These are phyloP conservation scores for Metarhizium anisopliae DNA, from an alignment of 2,329 filamentous ascomycete species.

Conservation along the genomic window DNA sequence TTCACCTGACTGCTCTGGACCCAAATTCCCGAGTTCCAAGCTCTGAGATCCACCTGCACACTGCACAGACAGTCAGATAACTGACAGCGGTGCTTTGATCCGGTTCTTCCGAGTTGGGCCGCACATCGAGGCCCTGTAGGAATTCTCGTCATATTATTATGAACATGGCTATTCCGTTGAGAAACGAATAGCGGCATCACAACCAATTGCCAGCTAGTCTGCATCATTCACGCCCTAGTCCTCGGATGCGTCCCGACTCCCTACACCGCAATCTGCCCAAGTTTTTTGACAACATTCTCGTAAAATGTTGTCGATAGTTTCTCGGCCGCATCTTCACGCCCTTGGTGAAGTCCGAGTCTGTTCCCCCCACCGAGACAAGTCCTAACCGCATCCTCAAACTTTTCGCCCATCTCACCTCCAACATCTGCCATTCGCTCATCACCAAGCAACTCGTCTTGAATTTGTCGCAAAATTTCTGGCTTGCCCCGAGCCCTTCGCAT, in stretches of 20 bases:
- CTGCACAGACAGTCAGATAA: no score
- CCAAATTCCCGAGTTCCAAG: no score
- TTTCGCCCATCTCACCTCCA: constrained; percentile 29
- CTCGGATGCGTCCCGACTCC: constrained; percentile 7
- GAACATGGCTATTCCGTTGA: no score
- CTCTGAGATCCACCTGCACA: no score
- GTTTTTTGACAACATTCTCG: constrained; percentile 34
- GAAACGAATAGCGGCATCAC: no score
- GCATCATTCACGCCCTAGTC: no score
- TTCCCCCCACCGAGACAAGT: constrained; percentile 27
- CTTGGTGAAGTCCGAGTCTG: constrained; percentile 25
- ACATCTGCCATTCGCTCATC: constrained; percentile 22
- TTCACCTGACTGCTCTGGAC: no score
- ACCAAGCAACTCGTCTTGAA: constrained; percentile 23
- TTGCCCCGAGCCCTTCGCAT: constrained; percentile 23
- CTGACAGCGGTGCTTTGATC: no score
- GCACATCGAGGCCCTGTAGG: no score
- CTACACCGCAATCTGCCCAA: constrained; percentile 28
- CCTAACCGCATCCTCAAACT: constrained; percentile 28
- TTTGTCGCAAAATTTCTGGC: constrained; percentile 27
- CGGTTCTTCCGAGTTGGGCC: no score
- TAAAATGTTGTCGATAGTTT: constrained; percentile 31
- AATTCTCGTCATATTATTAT: no score
- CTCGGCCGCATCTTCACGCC: constrained; percentile 33
- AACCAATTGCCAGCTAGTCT: no score